Conservation (phyloP, 192 early-diverging fungal genomes). For the Coemansia sp. region DNA sequence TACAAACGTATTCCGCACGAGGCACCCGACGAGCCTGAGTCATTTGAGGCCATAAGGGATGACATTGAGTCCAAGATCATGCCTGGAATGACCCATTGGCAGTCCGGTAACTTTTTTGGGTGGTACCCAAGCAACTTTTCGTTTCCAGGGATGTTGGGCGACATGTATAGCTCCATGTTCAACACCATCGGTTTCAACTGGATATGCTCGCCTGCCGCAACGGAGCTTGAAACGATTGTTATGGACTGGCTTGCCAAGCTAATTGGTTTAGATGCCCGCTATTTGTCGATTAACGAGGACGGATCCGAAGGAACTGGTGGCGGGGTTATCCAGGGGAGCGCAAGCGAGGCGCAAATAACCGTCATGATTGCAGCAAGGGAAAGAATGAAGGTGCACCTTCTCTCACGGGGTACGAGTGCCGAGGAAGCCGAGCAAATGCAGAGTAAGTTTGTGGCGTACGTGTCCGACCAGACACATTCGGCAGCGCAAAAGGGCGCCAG, state of each 20-base stretch:
- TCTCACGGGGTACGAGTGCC: constrained; percentile 23
- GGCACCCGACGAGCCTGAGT: constrained; percentile 57
- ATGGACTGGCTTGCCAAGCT: constrained; percentile 68
- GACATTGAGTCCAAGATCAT: constrained; percentile 62
- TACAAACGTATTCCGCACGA: constrained; percentile 57
- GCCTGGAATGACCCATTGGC: constrained; percentile 72
- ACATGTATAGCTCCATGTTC: constrained; percentile 66
- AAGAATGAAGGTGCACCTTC: constrained; percentile 39
- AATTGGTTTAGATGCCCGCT: constrained; percentile 59
- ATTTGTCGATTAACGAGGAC: constrained; percentile 46
- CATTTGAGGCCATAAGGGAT: constrained; percentile 44
- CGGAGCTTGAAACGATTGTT: constrained; percentile 64
- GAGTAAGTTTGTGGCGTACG: constrained; percentile 59
- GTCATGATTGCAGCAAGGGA: constrained; percentile 62
- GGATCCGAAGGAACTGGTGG: constrained; percentile 58
- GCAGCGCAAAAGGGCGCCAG: constrained; percentile 58
- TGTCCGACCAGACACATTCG: constrained; percentile 64
- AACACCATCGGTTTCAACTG: constrained; percentile 58
- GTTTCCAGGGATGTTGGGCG: constrained; percentile 61
- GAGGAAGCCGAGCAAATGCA: constrained; percentile 24
- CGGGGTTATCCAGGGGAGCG: constrained; percentile 66
- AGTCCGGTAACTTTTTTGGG: constrained; percentile 64
- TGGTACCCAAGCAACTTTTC: constrained; percentile 60
- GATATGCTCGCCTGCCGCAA: constrained; percentile 59
- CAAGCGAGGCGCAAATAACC: constrained; percentile 61